Evolutionary conservation across 192 early-diverging fungal species (phyloP).

Genomic region (Mortierella claussenii): DNA sequence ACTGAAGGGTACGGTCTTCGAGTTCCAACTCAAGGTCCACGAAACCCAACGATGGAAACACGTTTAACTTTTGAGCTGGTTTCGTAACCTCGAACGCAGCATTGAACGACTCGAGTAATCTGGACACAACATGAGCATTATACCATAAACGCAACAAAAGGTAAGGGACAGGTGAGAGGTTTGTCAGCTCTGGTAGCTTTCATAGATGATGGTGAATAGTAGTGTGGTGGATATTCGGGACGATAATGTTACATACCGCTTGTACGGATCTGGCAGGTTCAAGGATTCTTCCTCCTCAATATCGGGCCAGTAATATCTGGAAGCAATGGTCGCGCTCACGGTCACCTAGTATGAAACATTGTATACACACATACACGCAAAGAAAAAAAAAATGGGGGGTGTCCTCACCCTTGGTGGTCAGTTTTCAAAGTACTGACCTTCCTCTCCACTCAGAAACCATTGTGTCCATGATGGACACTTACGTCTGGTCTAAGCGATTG

Average conservation of each 20-base stretch:
- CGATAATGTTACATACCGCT: conserved; percentile 19
- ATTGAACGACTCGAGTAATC: conserved; percentile 57
- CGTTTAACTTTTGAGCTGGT: conserved; percentile 68
- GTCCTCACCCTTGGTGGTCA: too few relatives aligned
- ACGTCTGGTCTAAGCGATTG: conserved; percentile 43
- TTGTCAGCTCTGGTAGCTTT: too few relatives aligned
- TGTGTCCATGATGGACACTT: neutral
- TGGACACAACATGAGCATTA: neutral
- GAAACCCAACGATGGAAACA: conserved; percentile 62
- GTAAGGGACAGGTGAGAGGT: too few relatives aligned
- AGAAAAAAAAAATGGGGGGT: too few relatives aligned
- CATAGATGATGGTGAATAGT: too few relatives aligned
- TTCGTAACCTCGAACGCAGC: conserved; percentile 59
- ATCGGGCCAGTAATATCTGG: conserved; percentile 73
- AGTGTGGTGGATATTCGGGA: too few relatives aligned
- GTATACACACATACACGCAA: too few relatives aligned
- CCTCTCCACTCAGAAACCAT: too few relatives aligned
- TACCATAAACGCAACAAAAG: too few relatives aligned
- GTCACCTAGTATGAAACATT: conserved; percentile 44
- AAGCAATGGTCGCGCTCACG: conserved; percentile 62
- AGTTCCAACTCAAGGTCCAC: conserved; percentile 69
- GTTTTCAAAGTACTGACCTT: too few relatives aligned
- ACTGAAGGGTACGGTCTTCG: conserved; percentile 55
- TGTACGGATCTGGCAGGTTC: conserved; percentile 54
- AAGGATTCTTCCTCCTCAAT: conserved; percentile 50